phyloP scores from a whole-genome alignment of 2,329 filamentous ascomycete species.

The Hymenoscyphus fructigenus region DNA sequence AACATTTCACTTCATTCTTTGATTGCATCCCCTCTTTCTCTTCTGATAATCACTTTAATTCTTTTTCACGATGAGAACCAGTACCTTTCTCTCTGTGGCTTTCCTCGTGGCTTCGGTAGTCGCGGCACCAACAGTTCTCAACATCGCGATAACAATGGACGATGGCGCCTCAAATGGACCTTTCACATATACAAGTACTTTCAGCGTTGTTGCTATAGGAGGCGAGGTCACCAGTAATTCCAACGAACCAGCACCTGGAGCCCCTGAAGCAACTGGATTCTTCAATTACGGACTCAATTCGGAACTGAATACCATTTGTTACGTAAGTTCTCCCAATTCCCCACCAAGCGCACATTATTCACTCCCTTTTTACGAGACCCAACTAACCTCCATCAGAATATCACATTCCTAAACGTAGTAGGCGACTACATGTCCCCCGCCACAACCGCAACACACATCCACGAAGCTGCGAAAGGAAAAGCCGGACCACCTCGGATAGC shows the following conservation, averaged over 20 bases:
- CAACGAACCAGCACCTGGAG: conserved; percentile 7
- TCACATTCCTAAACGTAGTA: conserved; percentile 13
- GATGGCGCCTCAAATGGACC: neutral
- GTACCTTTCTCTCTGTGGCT: neutral
- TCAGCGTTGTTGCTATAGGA: conserved; percentile 5
- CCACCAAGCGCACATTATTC: too few relatives aligned
- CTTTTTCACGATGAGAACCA: neutral
- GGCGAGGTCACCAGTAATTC: conserved; percentile 10
- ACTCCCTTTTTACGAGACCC: neutral
- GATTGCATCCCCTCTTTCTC: neutral
- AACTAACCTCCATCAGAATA: neutral
- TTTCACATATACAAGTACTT: conserved; percentile 1
- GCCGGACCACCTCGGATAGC: conserved; percentile 14
- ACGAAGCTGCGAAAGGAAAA: conserved; percentile 11
- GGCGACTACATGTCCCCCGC: conserved; percentile 13
- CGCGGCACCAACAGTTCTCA: conserved; percentile 2
- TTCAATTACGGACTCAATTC: conserved; percentile 15
- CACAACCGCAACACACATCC: conserved; percentile 16
- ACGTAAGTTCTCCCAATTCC: neutral
- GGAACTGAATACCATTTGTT: conserved; percentile 14
- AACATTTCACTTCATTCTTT: neutral
- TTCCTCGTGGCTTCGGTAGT: neutral
- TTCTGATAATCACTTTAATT: too few relatives aligned
- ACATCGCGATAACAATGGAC: conserved; percentile 5
- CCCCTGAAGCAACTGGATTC: conserved; percentile 6